Evolutionary conservation across 192 early-diverging fungal genomes (phyloP).

Genomic region (Backusella tarrabulga): DNA sequence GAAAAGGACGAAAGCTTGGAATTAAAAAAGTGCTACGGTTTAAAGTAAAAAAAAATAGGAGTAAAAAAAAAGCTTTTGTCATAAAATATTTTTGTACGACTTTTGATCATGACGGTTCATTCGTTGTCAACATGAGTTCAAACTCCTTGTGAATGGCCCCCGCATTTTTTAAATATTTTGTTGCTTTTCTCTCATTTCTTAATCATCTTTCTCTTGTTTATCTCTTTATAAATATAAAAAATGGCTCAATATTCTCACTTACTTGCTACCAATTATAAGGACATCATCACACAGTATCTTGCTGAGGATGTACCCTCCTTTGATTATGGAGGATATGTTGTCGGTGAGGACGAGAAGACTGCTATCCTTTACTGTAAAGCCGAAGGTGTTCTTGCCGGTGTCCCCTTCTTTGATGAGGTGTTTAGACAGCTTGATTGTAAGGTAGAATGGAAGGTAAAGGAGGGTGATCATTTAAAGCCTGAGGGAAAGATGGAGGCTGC

Average conservation of each 20-base stretch:
- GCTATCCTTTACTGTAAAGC: slow-evolving; percentile 90
- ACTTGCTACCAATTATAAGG: slow-evolving; percentile 72
- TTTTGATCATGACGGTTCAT: neutral
- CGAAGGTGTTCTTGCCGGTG: slow-evolving; percentile 86
- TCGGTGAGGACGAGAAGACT: slow-evolving; percentile 79
- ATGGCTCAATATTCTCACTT: slow-evolving; percentile 61
- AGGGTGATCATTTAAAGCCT: slow-evolving; percentile 83
- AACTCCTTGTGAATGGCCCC: neutral
- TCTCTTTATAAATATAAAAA: neutral
- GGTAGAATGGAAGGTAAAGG: slow-evolving; percentile 85
- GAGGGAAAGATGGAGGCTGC: slow-evolving; percentile 60
- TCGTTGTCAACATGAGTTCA: neutral
- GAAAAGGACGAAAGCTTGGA: neutral
- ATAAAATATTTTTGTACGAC: neutral
- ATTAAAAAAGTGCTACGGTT: slow-evolving; percentile 2
- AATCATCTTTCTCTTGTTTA: neutral
- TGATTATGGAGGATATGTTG: slow-evolving; percentile 97
- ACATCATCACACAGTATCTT: slow-evolving; percentile 79
- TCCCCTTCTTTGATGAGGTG: slow-evolving; percentile 95
- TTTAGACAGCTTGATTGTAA: slow-evolving; percentile 88
- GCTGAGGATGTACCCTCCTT: slow-evolving; percentile 96
- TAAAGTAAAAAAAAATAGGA: neutral
- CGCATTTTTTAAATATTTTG: neutral
- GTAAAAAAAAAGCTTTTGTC: neutral
- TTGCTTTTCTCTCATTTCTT: neutral